A percentile compares a stretch with the other conserved stretches of the same genome.
Conservation (phyloP, 805 yeast genomes). For the Starmerella floris region DNA sequence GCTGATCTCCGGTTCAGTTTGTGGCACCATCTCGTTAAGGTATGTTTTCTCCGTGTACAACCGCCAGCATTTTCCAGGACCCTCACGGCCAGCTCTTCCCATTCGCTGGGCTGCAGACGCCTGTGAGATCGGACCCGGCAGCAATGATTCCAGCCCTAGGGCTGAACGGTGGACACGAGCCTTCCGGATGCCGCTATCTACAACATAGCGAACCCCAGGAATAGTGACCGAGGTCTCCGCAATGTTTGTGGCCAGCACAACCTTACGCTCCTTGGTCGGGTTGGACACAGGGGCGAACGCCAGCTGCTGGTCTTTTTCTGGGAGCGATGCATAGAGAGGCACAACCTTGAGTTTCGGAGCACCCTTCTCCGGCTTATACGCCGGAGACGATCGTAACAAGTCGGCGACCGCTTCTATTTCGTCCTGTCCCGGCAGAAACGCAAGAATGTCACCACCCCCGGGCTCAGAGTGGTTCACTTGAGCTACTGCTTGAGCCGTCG, state of each 20-base stretch:
- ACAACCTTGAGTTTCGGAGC: conserved; percentile 65
- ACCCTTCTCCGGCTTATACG: conserved; percentile 43
- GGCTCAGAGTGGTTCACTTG: conserved; percentile 71
- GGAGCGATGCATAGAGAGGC: conserved; percentile 88
- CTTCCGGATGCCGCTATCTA: conserved; percentile 85
- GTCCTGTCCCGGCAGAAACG: conserved; percentile 92
- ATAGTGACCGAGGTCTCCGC: conserved; percentile 97
- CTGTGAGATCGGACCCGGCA: conserved; percentile 84
- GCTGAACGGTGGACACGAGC: conserved; percentile 92
- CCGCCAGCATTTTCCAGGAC: conserved; percentile 77
- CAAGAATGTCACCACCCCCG: conserved; percentile 70
- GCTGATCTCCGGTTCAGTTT: conserved; percentile 87
- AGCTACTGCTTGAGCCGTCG: conserved; percentile 55
- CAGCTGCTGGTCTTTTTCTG: conserved; percentile 67
- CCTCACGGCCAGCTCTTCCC: conserved; percentile 99
- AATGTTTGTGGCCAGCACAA: conserved; percentile 84
- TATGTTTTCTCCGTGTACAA: conserved; percentile 67
- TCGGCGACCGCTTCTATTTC: conserved; percentile 80
- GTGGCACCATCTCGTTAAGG: conserved; percentile 40
- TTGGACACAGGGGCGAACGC: conserved; percentile 49
- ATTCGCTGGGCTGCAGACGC: conserved; percentile 91
- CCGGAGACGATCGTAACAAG: conserved; percentile 32
- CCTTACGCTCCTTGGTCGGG: conserved; percentile 50
- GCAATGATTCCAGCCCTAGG: conserved; percentile 77
- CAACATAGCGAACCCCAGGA: conserved; percentile 82